Percentiles rank a stretch among this genome's conserved stretches.
These are phyloP conservation scores for Candolleomyces eurysporus DNA, from an alignment of 768 basidiomycete species.

Conservation along the genomic window DNA sequence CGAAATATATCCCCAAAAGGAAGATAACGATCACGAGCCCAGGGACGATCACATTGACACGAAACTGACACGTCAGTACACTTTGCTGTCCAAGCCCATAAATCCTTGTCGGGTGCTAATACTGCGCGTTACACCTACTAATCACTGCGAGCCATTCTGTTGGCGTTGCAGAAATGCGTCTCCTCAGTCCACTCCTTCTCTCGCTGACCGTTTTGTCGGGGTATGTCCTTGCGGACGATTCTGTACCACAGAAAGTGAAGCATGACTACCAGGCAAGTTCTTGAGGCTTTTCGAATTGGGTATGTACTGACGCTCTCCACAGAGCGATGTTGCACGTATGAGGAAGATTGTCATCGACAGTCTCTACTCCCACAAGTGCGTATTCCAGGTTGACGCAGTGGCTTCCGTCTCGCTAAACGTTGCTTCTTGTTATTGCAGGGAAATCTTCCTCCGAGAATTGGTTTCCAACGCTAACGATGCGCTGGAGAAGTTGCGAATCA, in stretches of 20 bases:
- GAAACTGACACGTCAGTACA: constrained; percentile 52
- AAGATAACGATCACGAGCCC: constrained; percentile 6
- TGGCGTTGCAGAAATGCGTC: constrained; percentile 48
- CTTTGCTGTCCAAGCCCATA: not conserved
- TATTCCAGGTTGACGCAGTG: constrained; percentile 4
- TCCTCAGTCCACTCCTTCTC: constrained; percentile 50
- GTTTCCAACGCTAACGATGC: constrained; percentile 97
- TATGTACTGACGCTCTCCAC: constrained; percentile 4
- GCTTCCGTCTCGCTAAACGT: not conserved
- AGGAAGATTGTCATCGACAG: constrained; percentile 86
- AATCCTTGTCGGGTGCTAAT: not conserved
- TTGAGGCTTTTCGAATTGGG: not conserved
- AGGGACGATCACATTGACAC: constrained; percentile 27
- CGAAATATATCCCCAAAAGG: not conserved
- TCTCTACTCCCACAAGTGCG: constrained; percentile 79
- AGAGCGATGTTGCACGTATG: constrained; percentile 93
- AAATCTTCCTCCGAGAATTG: constrained; percentile 86
- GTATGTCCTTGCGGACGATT: constrained; percentile 50
- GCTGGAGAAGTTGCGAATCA: constrained; percentile 88
- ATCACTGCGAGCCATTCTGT: not conserved
- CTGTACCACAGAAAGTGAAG: constrained; percentile 46
- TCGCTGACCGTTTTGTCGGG: constrained; percentile 43
- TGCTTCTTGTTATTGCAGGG: constrained; percentile 38
- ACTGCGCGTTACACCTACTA: not conserved
- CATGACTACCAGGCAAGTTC: constrained; percentile 67